Base-by-base conservation (phyloP, 2,329 filamentous ascomycete genomes). In the Apiospora marii region DNA sequence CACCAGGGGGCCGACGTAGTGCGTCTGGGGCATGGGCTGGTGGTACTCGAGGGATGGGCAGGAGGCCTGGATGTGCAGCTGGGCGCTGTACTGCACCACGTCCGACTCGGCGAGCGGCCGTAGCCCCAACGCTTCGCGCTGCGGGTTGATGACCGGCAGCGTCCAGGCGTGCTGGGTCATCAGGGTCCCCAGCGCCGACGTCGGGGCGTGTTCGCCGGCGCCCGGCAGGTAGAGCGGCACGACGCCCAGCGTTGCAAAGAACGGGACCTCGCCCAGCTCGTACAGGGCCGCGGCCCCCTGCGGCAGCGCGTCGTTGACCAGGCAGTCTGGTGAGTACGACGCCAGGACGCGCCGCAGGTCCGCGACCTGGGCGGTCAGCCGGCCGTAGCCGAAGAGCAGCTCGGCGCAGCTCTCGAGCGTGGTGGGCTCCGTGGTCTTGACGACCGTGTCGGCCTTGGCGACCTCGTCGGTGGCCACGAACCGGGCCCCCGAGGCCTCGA, bases 201-300 rank as follows among this genome's bases (percentile, higher is more conserved):
- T 51, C 3, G 68, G 46, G 4, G 44, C 68, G 8, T 48, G 68
- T 48, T 34, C 34, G 3, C 68, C 68, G 1, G 34, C 46, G 19
- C 12, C 68, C 3, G 68, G 68, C 27, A 69, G 30, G 13, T 69
- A 69, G 19, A 69, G 19, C 19, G 68, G 68, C 8, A 69, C 68
- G 68, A 69, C 68, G 19, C 68, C 68, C 16, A 69, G 68, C 22
- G 68, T 69, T 3, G 68, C 68, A 34, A 69, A 69, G 44, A 69
- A 41, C 8, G 68, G 68, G 27, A 69, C 48, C 44, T 51, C 44
- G 46, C 68, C 68, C 68, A 69, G 68, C 0, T 69, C 68, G 22
- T 43, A 41, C 22, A 69, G 44, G 19, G 68, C 68, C 44, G 48
- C 48, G 19, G 68, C 68, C 44, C 68, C 68, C 16, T 69, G 68